Percentiles rank a stretch among this genome's conserved stretches.
These are phyloP conservation scores for Gremmenia infestans DNA, from an alignment of 2,329 filamentous ascomycete genomes.

Conservation along the genomic window DNA sequence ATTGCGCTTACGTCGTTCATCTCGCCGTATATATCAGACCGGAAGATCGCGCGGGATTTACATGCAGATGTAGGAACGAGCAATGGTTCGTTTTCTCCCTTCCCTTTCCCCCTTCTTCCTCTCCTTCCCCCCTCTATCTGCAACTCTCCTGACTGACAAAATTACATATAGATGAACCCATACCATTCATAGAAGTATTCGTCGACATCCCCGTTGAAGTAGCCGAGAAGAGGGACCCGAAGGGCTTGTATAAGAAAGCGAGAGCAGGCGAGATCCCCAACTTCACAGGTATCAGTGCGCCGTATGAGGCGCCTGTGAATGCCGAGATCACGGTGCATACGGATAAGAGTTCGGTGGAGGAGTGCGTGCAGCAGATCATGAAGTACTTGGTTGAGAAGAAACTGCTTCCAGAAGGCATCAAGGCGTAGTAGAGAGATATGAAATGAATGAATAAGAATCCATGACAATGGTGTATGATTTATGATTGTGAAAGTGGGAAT, in stretches of 20 bases:
- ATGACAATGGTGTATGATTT: neutral
- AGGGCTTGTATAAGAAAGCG: conserved; percentile 97
- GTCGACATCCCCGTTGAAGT: conserved; percentile 89
- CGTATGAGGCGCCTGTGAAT: conserved; percentile 83
- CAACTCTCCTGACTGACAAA: neutral
- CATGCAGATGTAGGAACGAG: conserved; percentile 58
- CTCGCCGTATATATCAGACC: conserved; percentile 86
- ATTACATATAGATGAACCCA: conserved; percentile 41
- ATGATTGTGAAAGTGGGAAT: conserved; percentile 1
- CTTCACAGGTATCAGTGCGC: conserved; percentile 92
- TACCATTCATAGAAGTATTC: conserved; percentile 91
- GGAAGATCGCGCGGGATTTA: conserved; percentile 73
- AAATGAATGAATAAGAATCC: neutral
- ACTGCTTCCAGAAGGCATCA: conserved; percentile 38
- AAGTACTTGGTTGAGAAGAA: conserved; percentile 70
- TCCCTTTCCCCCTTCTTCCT: neutral
- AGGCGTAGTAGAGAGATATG: neutral
- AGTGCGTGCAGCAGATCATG: conserved; percentile 81
- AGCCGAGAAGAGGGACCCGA: conserved; percentile 91
- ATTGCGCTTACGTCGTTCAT: conserved; percentile 96
- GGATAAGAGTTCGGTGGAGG: conserved; percentile 76
- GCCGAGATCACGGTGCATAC: conserved; percentile 86
- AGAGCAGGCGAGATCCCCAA: conserved; percentile 91
- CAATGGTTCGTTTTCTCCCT: conserved; percentile 33
- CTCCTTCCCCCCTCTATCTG: neutral